Conservation (phyloP, 345 rosid genomes). For the Gynandropsis gynandra region DNA sequence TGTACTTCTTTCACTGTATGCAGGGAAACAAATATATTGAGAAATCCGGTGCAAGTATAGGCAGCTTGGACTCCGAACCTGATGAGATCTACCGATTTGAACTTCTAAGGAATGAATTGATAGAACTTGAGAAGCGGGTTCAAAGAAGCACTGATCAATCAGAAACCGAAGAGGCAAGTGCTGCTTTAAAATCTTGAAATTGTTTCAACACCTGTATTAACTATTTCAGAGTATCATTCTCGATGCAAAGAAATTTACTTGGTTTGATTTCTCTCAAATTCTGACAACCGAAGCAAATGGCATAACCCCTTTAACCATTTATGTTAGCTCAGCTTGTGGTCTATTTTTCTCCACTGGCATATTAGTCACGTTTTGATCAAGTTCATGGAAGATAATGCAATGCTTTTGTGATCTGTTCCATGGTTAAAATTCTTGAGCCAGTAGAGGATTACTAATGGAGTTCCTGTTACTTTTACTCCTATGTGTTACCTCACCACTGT, state of each 20-base stretch:
- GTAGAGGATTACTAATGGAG: conserved; percentile 17
- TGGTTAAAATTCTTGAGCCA: conserved; percentile 14
- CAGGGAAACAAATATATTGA: conserved; percentile 46
- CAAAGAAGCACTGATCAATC: conserved; percentile 64
- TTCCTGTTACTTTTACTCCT: conserved; percentile 4
- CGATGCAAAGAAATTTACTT: not conserved
- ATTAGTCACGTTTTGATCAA: not conserved
- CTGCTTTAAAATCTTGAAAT: conserved; percentile 9
- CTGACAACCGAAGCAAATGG: not conserved
- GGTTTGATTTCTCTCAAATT: not conserved
- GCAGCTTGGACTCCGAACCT: conserved; percentile 39
- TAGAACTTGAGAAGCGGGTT: conserved; percentile 89
- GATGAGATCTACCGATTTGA: conserved; percentile 73
- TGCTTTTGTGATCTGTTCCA: conserved; percentile 3
- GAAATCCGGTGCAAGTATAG: conserved; percentile 30
- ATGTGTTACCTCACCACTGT: not conserved
- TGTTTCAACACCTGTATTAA: conserved; percentile 3
- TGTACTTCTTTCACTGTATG: conserved; percentile 21
- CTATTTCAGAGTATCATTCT: conserved; percentile 4
- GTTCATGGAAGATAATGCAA: not conserved
- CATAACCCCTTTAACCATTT: not conserved
- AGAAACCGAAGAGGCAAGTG: conserved; percentile 56
- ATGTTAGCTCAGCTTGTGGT: not conserved
- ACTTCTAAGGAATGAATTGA: conserved; percentile 72
- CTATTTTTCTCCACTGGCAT: not conserved